Evolutionary conservation across 176 grass and related monocot genomes (phyloP), one percentile per base, ranked within the genome.

Genomic region (Carex scoparia): DNA sequence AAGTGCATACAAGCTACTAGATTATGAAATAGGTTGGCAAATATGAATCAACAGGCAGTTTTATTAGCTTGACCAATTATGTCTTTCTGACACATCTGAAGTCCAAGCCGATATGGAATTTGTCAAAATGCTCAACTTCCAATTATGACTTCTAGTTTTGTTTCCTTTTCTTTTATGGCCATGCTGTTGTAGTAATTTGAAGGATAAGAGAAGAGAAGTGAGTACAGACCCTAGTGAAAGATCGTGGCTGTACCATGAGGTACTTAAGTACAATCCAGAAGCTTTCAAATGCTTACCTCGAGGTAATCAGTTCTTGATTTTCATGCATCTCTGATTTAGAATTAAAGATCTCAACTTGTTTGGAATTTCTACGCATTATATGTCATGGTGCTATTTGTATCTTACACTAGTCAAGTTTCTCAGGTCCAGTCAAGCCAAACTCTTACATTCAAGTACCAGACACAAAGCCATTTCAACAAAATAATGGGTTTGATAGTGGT

Each of bases 161-260:
- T 79, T 56, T 57, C 30, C 48, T 56, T 18, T 57, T 57, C 48
- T 79, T 57, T 23, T 18, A 53, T 58, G 74, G 5, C 74, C 74
- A 58, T 57, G 53, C 5, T 18, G 13, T 89, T 94, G 89, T 65
- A 90, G 89, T 69, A 94, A 94, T 86, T 88, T 91, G n/a, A 90
- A 91, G 66, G 91, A 86, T 16, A 89, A 89, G 69, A 87, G 81
- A 63, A 85, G 81, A 70, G 77, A 85, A 11, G 27, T 78, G 37
- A 63, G 33, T 75, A 80, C 65, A 57, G 91, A 92, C 57, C 88
- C 79, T 68, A 81, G 15, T 73, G 79, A 89, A 51, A 84, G 88
- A 87, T 99, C 96, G 15, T 91, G 87, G 93, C 90, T 99, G 32
- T 95, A 91, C 87, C 91, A 75, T 70, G 93, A 99, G 84, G 96